Evolutionary conservation across 305 asterid species (phyloP), one percentile per base, ranked within the genome.

Genomic region (Fraxinus platypoda): DNA sequence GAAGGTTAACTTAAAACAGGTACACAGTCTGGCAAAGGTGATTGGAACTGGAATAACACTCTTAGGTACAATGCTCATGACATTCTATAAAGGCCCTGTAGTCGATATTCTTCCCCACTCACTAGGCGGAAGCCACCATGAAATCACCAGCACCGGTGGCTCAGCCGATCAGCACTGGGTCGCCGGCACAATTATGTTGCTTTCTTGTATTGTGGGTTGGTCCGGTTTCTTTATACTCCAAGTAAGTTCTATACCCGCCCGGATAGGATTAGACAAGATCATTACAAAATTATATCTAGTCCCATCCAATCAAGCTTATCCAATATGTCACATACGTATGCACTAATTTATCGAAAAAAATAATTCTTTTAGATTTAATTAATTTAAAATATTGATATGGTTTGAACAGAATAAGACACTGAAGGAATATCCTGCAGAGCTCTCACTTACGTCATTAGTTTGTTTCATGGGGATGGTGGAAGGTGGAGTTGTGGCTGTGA

Each of bases 21-120:
- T 83, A 46, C 84, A 86, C 49, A 91, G 97, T 68, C n/a, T 93
- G 17, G 97, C 97, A 2, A 96, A 96, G 88, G 92, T 96, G 82
- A 87, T 89, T 5, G 99, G 99, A 41, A 96, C 98, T 2, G 75
- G 80, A 13, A 83, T 93, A 77, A 96, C 99, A 19, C 94, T 94
- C 7, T 30, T 77, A 0, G 98, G 99, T 71, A 97, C 99, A 7
- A 94, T 93, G 98, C 83, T 90, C 37, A 94, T 94, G 97, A 94
- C 99, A 21, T 35, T 94, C 38, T 95, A 89, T 87, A 95, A 93
- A 86, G 99, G 99, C 25, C 97, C 98, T 33, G 77, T 88, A 6
- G 87, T 94, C 68, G 85, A 91, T 26, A 86, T 93, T 72, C 74
- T 93, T 71, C 78, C 86, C 81, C 82, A 77, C 85, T 26, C 87